Percentiles rank a stretch among this genome's conserved stretches.
phyloP scores from a whole-genome alignment of 305 asterid species.

The Fraxinus velutina region DNA sequence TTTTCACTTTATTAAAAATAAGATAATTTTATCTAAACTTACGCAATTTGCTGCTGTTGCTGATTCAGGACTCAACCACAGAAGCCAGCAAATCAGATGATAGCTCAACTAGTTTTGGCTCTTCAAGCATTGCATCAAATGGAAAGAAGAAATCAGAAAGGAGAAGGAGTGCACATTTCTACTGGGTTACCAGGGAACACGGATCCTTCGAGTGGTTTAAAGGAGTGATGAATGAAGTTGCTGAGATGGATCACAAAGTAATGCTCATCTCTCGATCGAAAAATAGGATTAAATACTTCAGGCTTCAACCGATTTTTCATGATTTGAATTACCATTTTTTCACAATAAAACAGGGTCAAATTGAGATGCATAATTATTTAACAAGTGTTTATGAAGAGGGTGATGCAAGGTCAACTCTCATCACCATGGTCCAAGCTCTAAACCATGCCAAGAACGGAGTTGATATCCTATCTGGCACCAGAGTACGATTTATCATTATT shows the following conservation, averaged over 20 bases:
- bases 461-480: conserved; percentile 89
- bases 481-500: conserved; percentile 42
- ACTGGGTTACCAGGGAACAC: conserved; percentile 90
- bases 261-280: conserved; percentile 13
- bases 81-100: conserved; percentile 67
- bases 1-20: conserved; percentile 1
- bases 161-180: conserved; percentile 68
- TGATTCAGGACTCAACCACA: conserved; percentile 61
- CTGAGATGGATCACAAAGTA: conserved; percentile 91
- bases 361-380: conserved; percentile 93
- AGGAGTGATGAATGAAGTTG: conserved; percentile 89
- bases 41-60: not conserved
- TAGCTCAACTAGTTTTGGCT: conserved; percentile 65
- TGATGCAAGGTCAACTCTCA: conserved; percentile 90
- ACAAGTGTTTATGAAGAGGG: conserved; percentile 94
- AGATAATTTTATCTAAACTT: conserved; percentile 1
- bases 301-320: not conserved
- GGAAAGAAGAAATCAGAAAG: conserved; percentile 53
- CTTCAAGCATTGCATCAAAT: conserved; percentile 49
- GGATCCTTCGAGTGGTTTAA: conserved; percentile 98
- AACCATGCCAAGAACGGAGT: conserved; percentile 95
- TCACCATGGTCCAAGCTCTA: conserved; percentile 95
- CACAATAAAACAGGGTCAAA: conserved; percentile 61
- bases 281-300: not conserved
- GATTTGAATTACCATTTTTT: conserved; percentile 6